Evolutionary conservation across 169 alveolate genomes (phyloP).

Genomic region (Neospora caninum): DNA sequence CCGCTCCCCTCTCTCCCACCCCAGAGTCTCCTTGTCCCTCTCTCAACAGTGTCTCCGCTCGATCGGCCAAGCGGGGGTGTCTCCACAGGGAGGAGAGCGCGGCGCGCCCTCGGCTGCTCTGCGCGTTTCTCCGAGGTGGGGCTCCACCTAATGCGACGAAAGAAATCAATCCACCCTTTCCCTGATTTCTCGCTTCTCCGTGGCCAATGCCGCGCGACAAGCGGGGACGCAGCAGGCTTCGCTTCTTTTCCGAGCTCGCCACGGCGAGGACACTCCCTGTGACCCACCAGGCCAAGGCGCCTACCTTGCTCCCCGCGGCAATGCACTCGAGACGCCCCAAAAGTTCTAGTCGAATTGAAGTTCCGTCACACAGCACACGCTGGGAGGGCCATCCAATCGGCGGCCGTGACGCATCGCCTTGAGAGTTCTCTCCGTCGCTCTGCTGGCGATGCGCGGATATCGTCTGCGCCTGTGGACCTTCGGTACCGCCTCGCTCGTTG

Average conservation of each 20-base stretch:
- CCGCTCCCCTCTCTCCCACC: background rate
- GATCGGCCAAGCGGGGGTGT: background rate
- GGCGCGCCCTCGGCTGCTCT: background rate
- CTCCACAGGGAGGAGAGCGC: background rate
- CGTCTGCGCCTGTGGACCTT: background rate
- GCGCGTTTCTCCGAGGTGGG: background rate
- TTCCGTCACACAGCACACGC: background rate
- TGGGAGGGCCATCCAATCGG: background rate
- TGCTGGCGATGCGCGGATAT: background rate
- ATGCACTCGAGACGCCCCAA: constrained; percentile 3
- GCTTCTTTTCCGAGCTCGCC: background rate
- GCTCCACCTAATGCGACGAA: background rate
- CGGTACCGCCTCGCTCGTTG: background rate
- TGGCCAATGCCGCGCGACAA: background rate
- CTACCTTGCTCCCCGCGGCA: background rate
- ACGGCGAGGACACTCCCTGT: constrained; percentile 4
- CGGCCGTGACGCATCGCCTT: background rate
- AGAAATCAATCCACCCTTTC: background rate
- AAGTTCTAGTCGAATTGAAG: background rate
- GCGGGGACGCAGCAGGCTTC: background rate
- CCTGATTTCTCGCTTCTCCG: background rate
- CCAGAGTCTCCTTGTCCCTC: background rate
- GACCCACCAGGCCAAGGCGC: constrained; percentile 19
- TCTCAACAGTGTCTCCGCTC: background rate
- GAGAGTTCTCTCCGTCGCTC: background rate